These are phyloP conservation scores for Vitis riparia DNA, from an alignment of 164 flowering plant genomes.

Conservation along the genomic window DNA sequence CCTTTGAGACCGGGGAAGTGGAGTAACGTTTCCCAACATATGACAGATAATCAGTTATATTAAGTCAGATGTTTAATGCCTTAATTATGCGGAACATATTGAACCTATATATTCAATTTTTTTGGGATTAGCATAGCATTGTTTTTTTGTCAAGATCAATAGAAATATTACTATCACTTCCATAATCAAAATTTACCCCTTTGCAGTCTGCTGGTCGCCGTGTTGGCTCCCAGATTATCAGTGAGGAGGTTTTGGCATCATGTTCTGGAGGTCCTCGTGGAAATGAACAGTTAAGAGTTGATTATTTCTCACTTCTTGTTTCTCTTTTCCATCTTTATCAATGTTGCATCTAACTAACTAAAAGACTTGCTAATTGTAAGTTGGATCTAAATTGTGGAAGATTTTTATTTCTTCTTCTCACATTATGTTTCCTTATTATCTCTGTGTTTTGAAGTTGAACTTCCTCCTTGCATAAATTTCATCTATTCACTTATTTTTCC, in stretches of 20 bases:
- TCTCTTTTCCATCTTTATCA: not conserved
- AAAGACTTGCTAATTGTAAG: not conserved
- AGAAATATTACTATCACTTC: not conserved
- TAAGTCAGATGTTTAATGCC: too few species aligned
- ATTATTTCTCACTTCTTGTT: not conserved
- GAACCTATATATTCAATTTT: too few species aligned
- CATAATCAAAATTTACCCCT: not conserved
- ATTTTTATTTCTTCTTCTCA: not conserved
- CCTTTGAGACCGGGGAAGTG: too few species aligned
- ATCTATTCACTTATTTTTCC: not conserved
- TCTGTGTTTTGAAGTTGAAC: not conserved
- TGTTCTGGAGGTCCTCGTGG: constrained; percentile 87
- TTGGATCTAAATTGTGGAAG: too few species aligned
- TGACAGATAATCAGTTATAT: too few species aligned
- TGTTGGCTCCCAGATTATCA: constrained; percentile 61
- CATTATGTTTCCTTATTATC: not conserved
- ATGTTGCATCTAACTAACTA: not conserved
- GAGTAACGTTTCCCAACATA: too few species aligned
- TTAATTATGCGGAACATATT: too few species aligned
- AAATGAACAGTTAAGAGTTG: constrained; percentile 79
- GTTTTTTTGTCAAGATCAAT: not conserved
- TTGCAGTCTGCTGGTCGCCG: constrained; percentile 68
- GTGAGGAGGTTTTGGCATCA: constrained; percentile 75
- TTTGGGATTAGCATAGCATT: too few species aligned
- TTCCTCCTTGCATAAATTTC: not conserved